Base-by-base conservation (phyloP, 192 early-diverging fungal genomes). In the Coemansia sp. region DNA sequence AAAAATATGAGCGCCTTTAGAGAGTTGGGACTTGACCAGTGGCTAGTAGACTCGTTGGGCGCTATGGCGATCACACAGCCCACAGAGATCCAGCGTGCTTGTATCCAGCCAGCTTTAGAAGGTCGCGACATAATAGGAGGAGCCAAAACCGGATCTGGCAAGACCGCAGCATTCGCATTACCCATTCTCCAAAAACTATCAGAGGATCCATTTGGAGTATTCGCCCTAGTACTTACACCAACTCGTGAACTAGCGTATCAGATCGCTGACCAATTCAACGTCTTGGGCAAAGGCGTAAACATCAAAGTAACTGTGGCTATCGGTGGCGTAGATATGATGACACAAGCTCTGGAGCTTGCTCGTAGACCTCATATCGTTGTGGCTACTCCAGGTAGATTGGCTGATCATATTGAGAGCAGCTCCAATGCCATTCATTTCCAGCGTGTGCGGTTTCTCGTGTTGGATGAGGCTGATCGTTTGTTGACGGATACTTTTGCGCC, bases 141-240 rank as follows among this genome's bases (percentile, higher is more conserved):
- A 16, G 97, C 98, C 34, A 95, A 94, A 62, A 99, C 98, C 8
- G 98, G 98, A 57, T 92, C 89, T 3, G 98, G 98, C 63, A 99
- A 99, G 78, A 99, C 98, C 0, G 95, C 95, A 11, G 95, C 97
- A 0, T 99, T 99, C 88, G 98, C 98, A 6, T 75, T 98, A 11
- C 98, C 98, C 0, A 97, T 99, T 18, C 84, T 99, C 52, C 96
- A 98, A 70, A 92, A 91, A 70, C 88, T 99, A 3, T 92, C 95
- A 0, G 95, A 97, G 70, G 97, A 99, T 62, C 96, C 96, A 10
- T 99, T 91, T 72, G 98, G 98, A 24, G 89, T 97, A 2, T 99
- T 95, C 87, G 96, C 95, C 0, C 78, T 99, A n/a, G 91, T 99
- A 1, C 78, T 98, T 71, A 98, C 97, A 24, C 97, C 97, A 1